Percentiles rank a stretch among this genome's conserved stretches.
Conservation (phyloP, 1,284 basidiomycete genomes). For the Testicularia cyperi region DNA sequence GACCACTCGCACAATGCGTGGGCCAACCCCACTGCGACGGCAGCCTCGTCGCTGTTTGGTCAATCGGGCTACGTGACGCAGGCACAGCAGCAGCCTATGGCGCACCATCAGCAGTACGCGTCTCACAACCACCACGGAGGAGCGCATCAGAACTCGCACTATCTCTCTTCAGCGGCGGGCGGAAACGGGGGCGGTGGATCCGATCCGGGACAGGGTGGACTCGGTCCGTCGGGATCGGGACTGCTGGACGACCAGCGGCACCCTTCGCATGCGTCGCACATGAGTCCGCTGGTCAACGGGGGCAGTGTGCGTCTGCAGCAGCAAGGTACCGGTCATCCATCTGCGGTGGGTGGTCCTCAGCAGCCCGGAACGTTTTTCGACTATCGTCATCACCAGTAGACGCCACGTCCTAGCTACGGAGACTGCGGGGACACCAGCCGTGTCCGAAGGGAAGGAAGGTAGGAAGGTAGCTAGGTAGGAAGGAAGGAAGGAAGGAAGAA, state of each 20-base stretch:
- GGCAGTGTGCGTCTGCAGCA: conserved; percentile 28
- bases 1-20: conserved; percentile 27
- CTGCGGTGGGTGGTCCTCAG: conserved; percentile 8
- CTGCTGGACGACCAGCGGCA: conserved; percentile 26
- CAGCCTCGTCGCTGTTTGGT: conserved; percentile 21
- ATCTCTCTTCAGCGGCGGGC: conserved; percentile 10
- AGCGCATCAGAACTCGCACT: conserved; percentile 17
- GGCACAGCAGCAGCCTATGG: conserved; percentile 7
- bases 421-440: too few relatives aligned
- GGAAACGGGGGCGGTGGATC: not conserved
- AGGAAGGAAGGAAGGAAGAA: too few relatives aligned
- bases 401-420: too few relatives aligned
- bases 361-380: conserved; percentile 23
- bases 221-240: conserved; percentile 14
- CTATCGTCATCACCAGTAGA: conserved; percentile 1
- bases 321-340: conserved; percentile 8
- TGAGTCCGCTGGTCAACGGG: conserved; percentile 30
- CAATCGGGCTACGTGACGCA: conserved; percentile 15
- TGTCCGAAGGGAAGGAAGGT: too few relatives aligned
- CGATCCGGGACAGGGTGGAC: conserved; percentile 11
- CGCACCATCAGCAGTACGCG: conserved; percentile 24
- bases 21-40: conserved; percentile 17
- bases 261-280: conserved; percentile 35
- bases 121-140: conserved; percentile 22
- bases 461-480: too few relatives aligned